Evolutionary conservation across 768 basidiomycete genomes (phyloP).

Genomic region (Mrakia gelida): DNA sequence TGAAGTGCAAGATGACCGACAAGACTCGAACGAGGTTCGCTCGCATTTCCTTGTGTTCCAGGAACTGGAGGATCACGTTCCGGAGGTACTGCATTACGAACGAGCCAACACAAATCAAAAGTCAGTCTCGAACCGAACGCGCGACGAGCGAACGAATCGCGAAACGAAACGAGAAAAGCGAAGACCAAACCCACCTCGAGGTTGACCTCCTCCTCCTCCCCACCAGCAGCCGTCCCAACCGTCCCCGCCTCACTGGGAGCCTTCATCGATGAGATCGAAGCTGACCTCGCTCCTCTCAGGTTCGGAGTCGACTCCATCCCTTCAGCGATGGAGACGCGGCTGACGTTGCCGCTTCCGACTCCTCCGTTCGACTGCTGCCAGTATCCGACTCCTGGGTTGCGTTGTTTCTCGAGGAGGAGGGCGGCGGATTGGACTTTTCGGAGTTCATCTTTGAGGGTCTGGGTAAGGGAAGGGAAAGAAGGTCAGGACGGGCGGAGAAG

Average conservation of each 20-base stretch:
- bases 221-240: slow-evolving; percentile 32
- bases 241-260: slow-evolving; percentile 6
- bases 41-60: slow-evolving; percentile 98
- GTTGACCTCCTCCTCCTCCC: slow-evolving; percentile 84
- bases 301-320: neutral
- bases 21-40: slow-evolving; percentile 87
- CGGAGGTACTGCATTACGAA: slow-evolving; percentile 62
- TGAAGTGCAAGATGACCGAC: slow-evolving; percentile 88
- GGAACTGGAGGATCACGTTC: slow-evolving; percentile 93
- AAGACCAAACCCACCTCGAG: slow-evolving; percentile 53
- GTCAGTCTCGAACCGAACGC: neutral
- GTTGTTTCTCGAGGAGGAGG: slow-evolving; percentile 78
- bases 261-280: neutral
- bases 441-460: slow-evolving; percentile 89
- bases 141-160: neutral
- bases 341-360: neutral
- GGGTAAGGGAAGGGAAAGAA: slow-evolving; percentile 11
- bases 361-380: slow-evolving; percentile 52
- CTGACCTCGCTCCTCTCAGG: neutral
- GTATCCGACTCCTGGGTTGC: slow-evolving; percentile 91
- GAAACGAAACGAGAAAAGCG: neutral
- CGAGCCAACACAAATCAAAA: too few relatives aligned
- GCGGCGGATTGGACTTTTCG: slow-evolving; percentile 93
- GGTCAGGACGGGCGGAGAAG: neutral
- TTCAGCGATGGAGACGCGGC: slow-evolving; percentile 18